Conservation (phyloP, 805 yeast genomes). For the Myxozyma geophila region DNA sequence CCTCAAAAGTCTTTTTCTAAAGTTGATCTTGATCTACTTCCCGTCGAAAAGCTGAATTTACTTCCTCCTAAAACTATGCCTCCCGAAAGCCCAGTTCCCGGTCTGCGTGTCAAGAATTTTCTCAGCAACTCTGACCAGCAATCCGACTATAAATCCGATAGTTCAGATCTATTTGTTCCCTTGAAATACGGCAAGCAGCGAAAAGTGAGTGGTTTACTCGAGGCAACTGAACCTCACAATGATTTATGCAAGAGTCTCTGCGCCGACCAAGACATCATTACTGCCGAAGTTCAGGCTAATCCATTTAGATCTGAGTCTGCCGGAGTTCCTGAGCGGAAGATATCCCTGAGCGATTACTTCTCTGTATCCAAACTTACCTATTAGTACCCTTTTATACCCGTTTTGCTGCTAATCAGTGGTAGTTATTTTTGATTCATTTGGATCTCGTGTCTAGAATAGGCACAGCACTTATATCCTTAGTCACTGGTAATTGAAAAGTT, state of each 20-base stretch:
- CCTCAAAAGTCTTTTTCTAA: background rate
- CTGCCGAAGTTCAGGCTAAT: background rate
- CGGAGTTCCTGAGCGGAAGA: background rate
- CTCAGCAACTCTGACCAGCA: background rate
- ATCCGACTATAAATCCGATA: background rate
- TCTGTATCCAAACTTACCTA: conserved; percentile 1
- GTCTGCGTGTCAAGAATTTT: background rate
- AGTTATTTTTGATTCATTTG: background rate
- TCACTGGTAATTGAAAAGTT: no score
- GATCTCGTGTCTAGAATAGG: no score
- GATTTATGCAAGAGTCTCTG: background rate
- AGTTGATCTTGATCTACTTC: background rate
- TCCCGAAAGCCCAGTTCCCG: background rate
- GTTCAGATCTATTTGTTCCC: no score
- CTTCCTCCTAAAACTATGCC: background rate
- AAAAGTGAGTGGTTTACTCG: no score
- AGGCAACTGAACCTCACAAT: no score
- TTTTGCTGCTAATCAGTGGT: background rate
- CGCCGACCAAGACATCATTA: background rate
- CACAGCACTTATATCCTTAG: no score
- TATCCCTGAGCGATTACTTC: background rate
- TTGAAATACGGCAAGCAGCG: no score
- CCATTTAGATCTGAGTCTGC: background rate
- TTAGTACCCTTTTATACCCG: background rate
- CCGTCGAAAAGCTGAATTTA: background rate